Percentiles rank a stretch among this genome's conserved stretches.
phyloP scores from a whole-genome alignment of 768 basidiomycete genomes.

The Hysterangium stoloniferum region DNA sequence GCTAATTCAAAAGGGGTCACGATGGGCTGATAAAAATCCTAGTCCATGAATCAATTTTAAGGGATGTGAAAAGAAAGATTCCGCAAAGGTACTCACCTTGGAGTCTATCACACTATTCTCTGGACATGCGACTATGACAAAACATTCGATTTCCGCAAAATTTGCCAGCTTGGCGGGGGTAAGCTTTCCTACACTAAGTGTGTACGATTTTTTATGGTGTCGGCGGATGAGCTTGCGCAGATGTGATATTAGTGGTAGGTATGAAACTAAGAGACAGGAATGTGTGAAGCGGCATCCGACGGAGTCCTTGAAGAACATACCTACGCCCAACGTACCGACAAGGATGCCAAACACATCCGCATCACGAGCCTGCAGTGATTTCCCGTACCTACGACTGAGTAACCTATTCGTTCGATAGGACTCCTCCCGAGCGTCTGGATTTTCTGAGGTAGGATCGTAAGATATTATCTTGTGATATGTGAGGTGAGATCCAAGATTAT shows the following conservation, averaged over 20 bases:
- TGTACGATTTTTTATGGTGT: constrained; percentile 85
- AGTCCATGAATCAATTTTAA: neutral
- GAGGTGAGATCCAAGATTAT: neutral
- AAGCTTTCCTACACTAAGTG: constrained; percentile 89
- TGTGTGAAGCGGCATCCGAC: neutral
- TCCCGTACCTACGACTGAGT: constrained; percentile 84
- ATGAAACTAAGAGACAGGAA: constrained; percentile 48
- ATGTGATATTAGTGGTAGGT: constrained; percentile 76
- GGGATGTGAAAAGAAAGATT: neutral
- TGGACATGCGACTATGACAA: constrained; percentile 88
- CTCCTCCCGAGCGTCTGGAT: constrained; percentile 38
- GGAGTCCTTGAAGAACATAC: constrained; percentile 32
- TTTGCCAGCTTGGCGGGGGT: constrained; percentile 94
- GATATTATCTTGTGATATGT: constrained; percentile 53
- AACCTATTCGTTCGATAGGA: constrained; percentile 69
- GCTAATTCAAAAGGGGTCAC: constrained; percentile 90
- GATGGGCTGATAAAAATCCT: constrained; percentile 90
- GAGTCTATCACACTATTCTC: constrained; percentile 82
- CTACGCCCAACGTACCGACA: constrained; percentile 87
- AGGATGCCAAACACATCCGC: constrained; percentile 94
- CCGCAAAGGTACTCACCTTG: constrained; percentile 35
- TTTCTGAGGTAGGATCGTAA: constrained; percentile 54
- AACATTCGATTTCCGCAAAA: constrained; percentile 94
- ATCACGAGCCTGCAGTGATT: constrained; percentile 80
- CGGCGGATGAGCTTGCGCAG: constrained; percentile 62